Evolutionary conservation across 2,329 filamentous ascomycete species (phyloP).

Genomic region (Alternaria incomplexa): DNA sequence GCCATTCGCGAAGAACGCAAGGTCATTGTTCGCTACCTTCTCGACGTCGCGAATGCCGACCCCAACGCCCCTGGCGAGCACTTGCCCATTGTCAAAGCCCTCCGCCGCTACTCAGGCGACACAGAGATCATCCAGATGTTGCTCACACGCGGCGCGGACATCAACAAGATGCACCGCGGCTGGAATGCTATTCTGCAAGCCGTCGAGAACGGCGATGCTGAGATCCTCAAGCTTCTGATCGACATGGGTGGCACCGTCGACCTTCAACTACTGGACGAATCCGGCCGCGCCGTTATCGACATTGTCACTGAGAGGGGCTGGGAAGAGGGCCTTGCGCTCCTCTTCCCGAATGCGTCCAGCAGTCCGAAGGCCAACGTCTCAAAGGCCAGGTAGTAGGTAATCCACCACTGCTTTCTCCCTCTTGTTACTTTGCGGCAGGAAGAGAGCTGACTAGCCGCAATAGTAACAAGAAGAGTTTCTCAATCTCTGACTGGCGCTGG

Average conservation of each 20-base stretch:
- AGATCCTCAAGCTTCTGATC: constrained; percentile 42
- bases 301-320: constrained; percentile 45
- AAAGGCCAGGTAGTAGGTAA: constrained; percentile 36
- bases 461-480: constrained; percentile 13
- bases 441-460: constrained; percentile 1
- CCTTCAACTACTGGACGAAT: constrained; percentile 38
- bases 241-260: constrained; percentile 44
- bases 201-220: constrained; percentile 44
- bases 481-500: constrained; percentile 19
- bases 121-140: constrained; percentile 68
- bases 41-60: constrained; percentile 67
- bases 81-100: constrained; percentile 72
- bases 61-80: constrained; percentile 73
- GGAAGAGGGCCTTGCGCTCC: constrained; percentile 43
- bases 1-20: constrained; percentile 68
- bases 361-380: not conserved
- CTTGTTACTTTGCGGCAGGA: not conserved
- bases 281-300: constrained; percentile 38
- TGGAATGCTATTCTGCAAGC: constrained; percentile 46
- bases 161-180: constrained; percentile 61
- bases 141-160: constrained; percentile 68
- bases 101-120: constrained; percentile 66
- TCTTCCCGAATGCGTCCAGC: constrained; percentile 34
- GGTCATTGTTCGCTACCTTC: constrained; percentile 66
- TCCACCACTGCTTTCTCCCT: constrained; percentile 6